Evolutionary conservation across 2,329 filamentous ascomycete genomes (phyloP), one percentile per base, ranked within the genome.

Genomic region (Phaeosphaeriaceae sp.): DNA sequence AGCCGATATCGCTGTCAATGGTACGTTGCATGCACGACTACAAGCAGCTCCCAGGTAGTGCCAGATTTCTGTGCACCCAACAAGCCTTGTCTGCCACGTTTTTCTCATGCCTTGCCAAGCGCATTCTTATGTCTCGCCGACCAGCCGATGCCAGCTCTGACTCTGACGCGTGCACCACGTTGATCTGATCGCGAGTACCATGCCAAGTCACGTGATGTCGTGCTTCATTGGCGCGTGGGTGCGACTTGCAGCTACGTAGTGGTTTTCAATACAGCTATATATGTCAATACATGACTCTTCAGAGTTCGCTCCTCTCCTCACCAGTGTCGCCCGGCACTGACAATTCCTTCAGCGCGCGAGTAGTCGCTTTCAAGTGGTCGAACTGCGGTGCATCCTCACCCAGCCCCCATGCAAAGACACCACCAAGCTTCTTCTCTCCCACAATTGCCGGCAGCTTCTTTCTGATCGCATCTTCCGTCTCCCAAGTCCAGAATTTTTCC

Each of bases 401-500:
- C 54, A 92, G 68, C 2, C 88, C 89, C 89, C 89, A 92, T 0
- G 89, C 89, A 81, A 92, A 91, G 4, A 90, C 85, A 15, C 91
- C 90, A 1, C 89, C 89, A 0, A 92, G 73, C 2, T 77, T 73
- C 69, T 82, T 83, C 17, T 79, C 78, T 44, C 82, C 78, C 6
- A 91, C 79, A 36, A 92, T 81, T 2, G 81, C 71, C 1, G 81
- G 77, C 57, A 91, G 84, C 78, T 92, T 93, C 59, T 78, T 79
- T 33, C 72, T 65, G 52, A 92, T 87, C n/a, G 86, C 81, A 10
- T 81, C 79, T 0, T 83, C 80, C 0, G 87, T 89, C 61, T 93
- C 90, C 80, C 87, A 92, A 0, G 87, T 87, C 90, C 90, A 93
- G 83, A 89, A 92, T 33, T 88, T 70, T 56, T 84, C 78, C 65